Evolutionary conservation across 106 monocot genomes (phyloP).

Genomic region (Dactylorhiza incarnata): DNA sequence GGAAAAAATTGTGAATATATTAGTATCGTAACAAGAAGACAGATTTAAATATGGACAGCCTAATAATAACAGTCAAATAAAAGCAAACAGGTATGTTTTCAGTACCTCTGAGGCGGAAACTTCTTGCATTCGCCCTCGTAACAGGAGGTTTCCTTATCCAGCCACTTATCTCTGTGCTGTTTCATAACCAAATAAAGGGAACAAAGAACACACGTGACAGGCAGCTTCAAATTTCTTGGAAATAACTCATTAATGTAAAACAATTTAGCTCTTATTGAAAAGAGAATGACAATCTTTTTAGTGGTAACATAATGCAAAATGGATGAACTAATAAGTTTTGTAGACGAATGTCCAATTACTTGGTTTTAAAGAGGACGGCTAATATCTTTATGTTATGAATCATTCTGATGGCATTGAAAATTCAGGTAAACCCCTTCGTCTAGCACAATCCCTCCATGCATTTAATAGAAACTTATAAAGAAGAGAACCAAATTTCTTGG

Average conservation of each 20-base stretch:
- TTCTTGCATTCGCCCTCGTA: constrained; percentile 11
- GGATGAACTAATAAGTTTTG: neutral
- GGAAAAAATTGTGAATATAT: neutral
- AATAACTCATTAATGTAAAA: neutral
- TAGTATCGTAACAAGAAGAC: neutral
- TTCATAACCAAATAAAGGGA: neutral
- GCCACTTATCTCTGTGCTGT: constrained; percentile 12
- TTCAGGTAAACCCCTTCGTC: too few species aligned
- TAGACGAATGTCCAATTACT: neutral
- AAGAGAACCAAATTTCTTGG: too few species aligned
- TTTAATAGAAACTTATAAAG: too few species aligned
- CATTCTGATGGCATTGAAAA: too few species aligned
- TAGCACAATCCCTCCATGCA: too few species aligned
- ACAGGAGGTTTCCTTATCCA: neutral
- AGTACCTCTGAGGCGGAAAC: constrained; percentile 17
- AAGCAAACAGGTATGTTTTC: neutral
- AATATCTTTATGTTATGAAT: too few species aligned
- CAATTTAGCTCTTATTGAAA: neutral
- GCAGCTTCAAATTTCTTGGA: neutral
- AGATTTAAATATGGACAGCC: neutral
- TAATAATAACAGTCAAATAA: neutral
- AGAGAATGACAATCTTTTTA: neutral
- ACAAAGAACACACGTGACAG: neutral
- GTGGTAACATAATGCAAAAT: neutral
- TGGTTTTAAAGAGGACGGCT: neutral